Base-by-base conservation (phyloP, 2,329 filamentous ascomycete species). In the Pseudogymnoascus sp. region DNA sequence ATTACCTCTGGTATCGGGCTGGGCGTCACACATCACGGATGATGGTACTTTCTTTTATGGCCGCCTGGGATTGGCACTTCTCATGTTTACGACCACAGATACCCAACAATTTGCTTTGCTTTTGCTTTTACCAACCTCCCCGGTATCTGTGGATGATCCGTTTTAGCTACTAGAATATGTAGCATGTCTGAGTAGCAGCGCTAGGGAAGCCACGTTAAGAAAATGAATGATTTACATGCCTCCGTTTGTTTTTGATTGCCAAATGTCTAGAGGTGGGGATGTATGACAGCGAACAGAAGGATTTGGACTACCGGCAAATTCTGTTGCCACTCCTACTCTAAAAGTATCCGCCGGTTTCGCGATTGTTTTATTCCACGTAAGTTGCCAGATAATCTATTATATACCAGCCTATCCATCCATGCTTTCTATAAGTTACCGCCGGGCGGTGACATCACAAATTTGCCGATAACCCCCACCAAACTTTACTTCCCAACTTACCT, bases 261-360 rank as follows among this genome's bases (percentile, higher is more conserved):
- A 43, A 23, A 23, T 43, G 18, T n/a, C 12, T 25, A 3, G 14
- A 25, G 42, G 18, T 23, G 21, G 42, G 11, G 12, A 2, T 25
- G 42, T 23, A 23, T 46, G 25, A 25, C 42, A n/a, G 12, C 21
- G 42, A 25, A 25, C 21, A 5, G 8, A 46, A 4, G 12, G 42
- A 6, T n/a, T 46, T 46, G 12, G 42, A 8, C 12, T 8, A 12
- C 21, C 42, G 9, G 42, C 2, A 46, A 25, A 1, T 6, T 21
- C 21, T 46, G 5, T 25, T 82, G 28, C 69, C 79, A 46, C 74
- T 85, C 7, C 68, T 81, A 61, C 14, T 31, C 8, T 8, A 53
- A 31, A 31, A 16, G 4, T 31, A 53, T 8, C 14, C 14, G 14
- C 23, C 6, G 3, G 2, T 53, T 28, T 31, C 1, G 14, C 23